Evolutionary conservation across 768 basidiomycete species (phyloP).

Genomic region (Pleurotus ostreatus): DNA sequence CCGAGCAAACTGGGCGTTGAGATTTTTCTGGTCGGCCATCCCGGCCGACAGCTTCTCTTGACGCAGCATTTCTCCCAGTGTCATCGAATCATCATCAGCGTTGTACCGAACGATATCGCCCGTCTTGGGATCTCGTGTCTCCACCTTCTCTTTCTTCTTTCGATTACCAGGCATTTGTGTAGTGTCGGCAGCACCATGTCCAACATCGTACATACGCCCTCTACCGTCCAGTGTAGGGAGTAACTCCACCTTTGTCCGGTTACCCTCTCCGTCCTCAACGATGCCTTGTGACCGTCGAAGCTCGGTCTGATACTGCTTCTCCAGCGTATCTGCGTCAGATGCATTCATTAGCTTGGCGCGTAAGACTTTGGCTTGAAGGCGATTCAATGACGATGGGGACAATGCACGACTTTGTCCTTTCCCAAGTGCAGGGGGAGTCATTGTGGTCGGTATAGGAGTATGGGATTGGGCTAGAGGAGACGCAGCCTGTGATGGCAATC

Average conservation of each 20-base stretch:
- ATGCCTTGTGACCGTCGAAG: slow-evolving; percentile 44
- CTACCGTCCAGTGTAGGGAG: slow-evolving; percentile 84
- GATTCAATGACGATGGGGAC: slow-evolving; percentile 82
- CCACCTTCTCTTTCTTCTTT: slow-evolving; percentile 77
- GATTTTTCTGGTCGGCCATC: slow-evolving; percentile 83
- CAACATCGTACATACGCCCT: slow-evolving; percentile 89
- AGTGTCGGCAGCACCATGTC: slow-evolving; percentile 65
- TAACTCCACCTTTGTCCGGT: slow-evolving; percentile 70
- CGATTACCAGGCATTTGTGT: slow-evolving; percentile 59
- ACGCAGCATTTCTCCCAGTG: slow-evolving; percentile 87
- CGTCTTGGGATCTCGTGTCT: slow-evolving; percentile 86
- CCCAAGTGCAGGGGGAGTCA: slow-evolving; percentile 59
- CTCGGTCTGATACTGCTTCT: slow-evolving; percentile 83
- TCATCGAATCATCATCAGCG: slow-evolving; percentile 83
- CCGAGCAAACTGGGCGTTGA: slow-evolving; percentile 86
- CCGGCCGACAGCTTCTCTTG: slow-evolving; percentile 92
- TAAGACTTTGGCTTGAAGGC: slow-evolving; percentile 88
- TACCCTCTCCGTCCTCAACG: slow-evolving; percentile 30
- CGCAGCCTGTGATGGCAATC: slow-evolving; percentile 52
- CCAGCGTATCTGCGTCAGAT: slow-evolving; percentile 72
- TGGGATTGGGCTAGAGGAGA: slow-evolving; percentile 60
- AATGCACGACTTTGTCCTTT: slow-evolving; percentile 34
- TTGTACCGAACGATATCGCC: slow-evolving; percentile 88
- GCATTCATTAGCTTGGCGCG: slow-evolving; percentile 85
- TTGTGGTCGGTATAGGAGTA: slow-evolving; percentile 88